These are phyloP conservation scores for Cyberlindnera samutprakarnensis DNA, from an alignment of 805 yeast genomes.

Conservation along the genomic window DNA sequence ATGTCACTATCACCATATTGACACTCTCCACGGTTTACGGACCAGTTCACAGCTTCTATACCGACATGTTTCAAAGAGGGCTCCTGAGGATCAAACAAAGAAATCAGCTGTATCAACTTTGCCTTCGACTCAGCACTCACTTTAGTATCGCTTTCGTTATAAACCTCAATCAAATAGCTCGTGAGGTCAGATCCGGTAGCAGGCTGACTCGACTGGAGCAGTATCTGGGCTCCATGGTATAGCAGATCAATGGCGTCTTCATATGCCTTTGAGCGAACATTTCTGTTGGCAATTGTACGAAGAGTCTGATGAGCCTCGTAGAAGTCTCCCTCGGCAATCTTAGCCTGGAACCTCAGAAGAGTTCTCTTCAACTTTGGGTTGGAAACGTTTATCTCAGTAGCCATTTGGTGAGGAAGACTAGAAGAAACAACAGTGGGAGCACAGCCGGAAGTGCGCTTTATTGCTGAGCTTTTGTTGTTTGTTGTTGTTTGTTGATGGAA, in stretches of 20 bases:
- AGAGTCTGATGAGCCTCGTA: slow-evolving; percentile 96
- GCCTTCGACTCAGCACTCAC: slow-evolving; percentile 38
- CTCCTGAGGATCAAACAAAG: slow-evolving; percentile 39
- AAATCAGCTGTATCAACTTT: slow-evolving; percentile 39
- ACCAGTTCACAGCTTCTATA: slow-evolving; percentile 62
- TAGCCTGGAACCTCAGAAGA: slow-evolving; percentile 54
- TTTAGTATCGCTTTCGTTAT: slow-evolving; percentile 39
- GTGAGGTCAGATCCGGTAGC: slow-evolving; percentile 80
- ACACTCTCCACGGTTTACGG: slow-evolving; percentile 38
- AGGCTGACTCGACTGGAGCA: slow-evolving; percentile 62
- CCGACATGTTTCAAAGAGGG: slow-evolving; percentile 61
- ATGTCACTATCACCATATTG: slow-evolving; percentile 70
- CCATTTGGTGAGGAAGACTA: too few species aligned
- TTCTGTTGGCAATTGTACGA: slow-evolving; percentile 82
- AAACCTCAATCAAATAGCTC: slow-evolving; percentile 63
- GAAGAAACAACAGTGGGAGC: too few species aligned
- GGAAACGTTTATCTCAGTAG: slow-evolving; percentile 1
- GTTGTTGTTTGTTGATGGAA: too few species aligned
- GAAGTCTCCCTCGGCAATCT: slow-evolving; percentile 66
- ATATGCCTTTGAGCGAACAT: slow-evolving; percentile 60
- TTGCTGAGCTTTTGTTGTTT: too few species aligned
- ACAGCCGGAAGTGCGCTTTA: too few species aligned
- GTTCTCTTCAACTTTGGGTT: slow-evolving; percentile 47
- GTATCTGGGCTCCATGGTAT: slow-evolving; percentile 59
- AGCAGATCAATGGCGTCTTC: slow-evolving; percentile 68